Conservation (phyloP, 192 early-diverging fungal species). For the Jimgerdemannia flammicorona region DNA sequence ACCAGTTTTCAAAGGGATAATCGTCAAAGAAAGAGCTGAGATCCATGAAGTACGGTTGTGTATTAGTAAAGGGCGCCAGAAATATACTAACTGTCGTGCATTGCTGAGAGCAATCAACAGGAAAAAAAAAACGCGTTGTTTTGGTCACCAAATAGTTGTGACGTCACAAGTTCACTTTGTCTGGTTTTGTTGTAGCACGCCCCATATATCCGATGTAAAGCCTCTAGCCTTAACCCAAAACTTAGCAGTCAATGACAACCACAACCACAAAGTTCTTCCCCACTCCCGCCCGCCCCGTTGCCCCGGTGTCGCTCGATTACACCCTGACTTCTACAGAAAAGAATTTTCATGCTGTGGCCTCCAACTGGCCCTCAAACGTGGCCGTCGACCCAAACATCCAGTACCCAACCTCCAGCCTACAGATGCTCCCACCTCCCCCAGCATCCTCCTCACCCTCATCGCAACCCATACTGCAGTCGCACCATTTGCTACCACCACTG, state of each 20-base stretch:
- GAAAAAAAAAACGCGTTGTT: too few relatives aligned
- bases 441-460: not conserved
- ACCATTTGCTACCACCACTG: not conserved
- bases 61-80: not conserved
- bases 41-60: not conserved
- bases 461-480: not conserved
- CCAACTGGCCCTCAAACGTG: not conserved
- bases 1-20: constrained; percentile 5
- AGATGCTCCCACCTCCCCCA: not conserved
- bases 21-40: constrained; percentile 6
- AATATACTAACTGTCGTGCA: too few relatives aligned
- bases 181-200: too few relatives aligned
- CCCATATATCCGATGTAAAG: not conserved
- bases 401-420: not conserved
- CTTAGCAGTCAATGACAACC: too few relatives aligned
- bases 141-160: too few relatives aligned
- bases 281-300: not conserved
- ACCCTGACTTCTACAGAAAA: not conserved
- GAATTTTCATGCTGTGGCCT: not conserved
- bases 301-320: not conserved
- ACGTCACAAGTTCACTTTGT: too few relatives aligned
- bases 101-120: too few relatives aligned
- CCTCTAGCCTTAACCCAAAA: not conserved
- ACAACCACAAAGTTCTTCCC: not conserved
- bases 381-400: not conserved